Percentiles rank a stretch among this genome's conserved stretches.
phyloP scores from a whole-genome alignment of 2,329 filamentous ascomycete species.

The Xylariaceae sp. region DNA sequence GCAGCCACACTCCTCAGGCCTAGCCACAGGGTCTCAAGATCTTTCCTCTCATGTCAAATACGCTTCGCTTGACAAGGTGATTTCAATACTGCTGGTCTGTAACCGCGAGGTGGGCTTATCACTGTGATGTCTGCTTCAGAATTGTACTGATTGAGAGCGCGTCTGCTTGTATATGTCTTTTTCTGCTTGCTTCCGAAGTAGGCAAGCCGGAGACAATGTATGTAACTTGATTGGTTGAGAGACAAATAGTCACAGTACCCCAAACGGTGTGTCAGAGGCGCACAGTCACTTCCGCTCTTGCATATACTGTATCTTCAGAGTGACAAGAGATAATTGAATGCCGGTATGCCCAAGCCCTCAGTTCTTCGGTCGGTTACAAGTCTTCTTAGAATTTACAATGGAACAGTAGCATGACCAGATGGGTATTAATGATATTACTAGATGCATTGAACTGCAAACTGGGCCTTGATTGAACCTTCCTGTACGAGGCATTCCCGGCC shows the following conservation, averaged over 20 bases:
- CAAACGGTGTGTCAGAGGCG: not conserved
- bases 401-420: constrained; percentile 1
- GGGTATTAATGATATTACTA: too few relatives aligned
- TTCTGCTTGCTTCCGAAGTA: constrained; percentile 8
- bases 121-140: not conserved
- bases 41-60: too few relatives aligned
- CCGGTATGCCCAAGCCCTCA: too few relatives aligned
- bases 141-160: not conserved
- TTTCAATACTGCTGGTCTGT: too few relatives aligned
- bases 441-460: constrained; percentile 13
- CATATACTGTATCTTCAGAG: not conserved
- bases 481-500: constrained; percentile 4
- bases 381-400: constrained; percentile 2
- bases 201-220: not conserved
- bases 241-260: not conserved
- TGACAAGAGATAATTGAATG: too few relatives aligned
- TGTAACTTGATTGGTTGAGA: constrained; percentile 6
- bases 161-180: not conserved
- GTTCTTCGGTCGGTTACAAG: too few relatives aligned
- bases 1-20: too few relatives aligned
- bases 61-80: too few relatives aligned
- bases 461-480: constrained; percentile 12
- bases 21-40: too few relatives aligned
- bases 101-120: too few relatives aligned
- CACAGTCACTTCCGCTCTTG: not conserved